These are phyloP conservation scores for Rhinocladiella similis DNA, from an alignment of 2,329 filamentous ascomycete species.

Conservation along the genomic window DNA sequence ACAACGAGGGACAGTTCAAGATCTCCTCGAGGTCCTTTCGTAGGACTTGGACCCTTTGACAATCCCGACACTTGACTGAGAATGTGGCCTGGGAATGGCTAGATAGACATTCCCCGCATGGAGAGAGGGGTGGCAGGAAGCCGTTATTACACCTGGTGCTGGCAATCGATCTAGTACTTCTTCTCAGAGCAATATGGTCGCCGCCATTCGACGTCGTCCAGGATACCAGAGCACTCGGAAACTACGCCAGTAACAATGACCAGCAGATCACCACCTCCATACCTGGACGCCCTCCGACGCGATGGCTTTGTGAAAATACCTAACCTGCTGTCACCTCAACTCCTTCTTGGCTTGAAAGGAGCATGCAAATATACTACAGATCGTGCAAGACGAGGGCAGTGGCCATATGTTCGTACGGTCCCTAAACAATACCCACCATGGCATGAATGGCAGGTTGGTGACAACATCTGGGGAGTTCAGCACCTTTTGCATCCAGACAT, in stretches of 20 bases:
- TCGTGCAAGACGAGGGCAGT: slow-evolving; percentile 67
- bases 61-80: background rate
- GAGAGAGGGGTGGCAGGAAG: background rate
- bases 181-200: too few species aligned
- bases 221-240: too few species aligned
- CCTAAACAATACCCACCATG: slow-evolving; percentile 92
- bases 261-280: slow-evolving; percentile 31
- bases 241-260: background rate
- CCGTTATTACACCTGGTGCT: too few species aligned
- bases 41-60: too few species aligned
- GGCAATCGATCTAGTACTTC: too few species aligned
- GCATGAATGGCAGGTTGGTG: slow-evolving; percentile 56
- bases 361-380: slow-evolving; percentile 60
- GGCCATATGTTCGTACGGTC: slow-evolving; percentile 80
- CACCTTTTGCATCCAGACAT: slow-evolving; percentile 76
- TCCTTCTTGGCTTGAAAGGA: slow-evolving; percentile 60
- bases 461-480: slow-evolving; percentile 87
- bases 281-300: slow-evolving; percentile 59
- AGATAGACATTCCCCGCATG: background rate
- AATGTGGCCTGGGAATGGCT: background rate
- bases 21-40: background rate
- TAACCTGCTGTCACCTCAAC: slow-evolving; percentile 57
- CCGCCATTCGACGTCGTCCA: too few species aligned
- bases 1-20: background rate
- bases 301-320: slow-evolving; percentile 78